Evolutionary conservation across 2,329 filamentous ascomycete species (phyloP), one percentile per base, ranked within the genome.

Genomic region (Penicillium occitanis): DNA sequence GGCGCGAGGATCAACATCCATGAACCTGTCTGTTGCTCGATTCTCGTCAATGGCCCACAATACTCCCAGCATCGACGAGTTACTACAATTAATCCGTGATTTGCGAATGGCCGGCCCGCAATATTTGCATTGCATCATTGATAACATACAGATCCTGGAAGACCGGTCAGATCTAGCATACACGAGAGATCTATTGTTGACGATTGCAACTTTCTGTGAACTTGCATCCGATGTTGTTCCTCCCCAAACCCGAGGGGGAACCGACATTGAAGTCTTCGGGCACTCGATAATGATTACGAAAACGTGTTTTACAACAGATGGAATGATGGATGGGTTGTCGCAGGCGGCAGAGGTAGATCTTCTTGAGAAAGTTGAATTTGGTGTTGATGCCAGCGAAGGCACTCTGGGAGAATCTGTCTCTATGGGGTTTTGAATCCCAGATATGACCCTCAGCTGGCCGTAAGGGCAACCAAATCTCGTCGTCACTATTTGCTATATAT

Each of bases 121-220:
- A 55, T 55, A 30, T 55, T 11, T 55, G 7, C 51, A 55, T 25
- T 55, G 51, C 28, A 14, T 55, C 14, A 55, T 55, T 55, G 51
- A 55, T 8, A 55, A 4, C 28, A 55, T 55, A 35, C 51, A 55
- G 25, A 6, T 33, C 6, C n/a, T 55, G 30, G 51, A 55, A 14
- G 51, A 33, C 8, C 51, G 51, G 51, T 55, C 51, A 35, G 51
- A 55, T 55, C 30, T 14, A 55, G 30, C 5, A n/a, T 33, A 30
- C n/a, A 55, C 51, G n/a, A 55, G 22, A 55, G 51, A 55, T 35
- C 30, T 55, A 13, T 55, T 55, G 14, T n/a, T 55, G 28, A 55
- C 28, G n/a, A 55, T 55, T 55, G 51, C 25, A n/a, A 55, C 51
- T 6, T 55, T 55, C 1, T 35, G 51, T 33, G 51, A 35, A 8